Conservation (phyloP, 768 basidiomycete species). For the Leucosporidium creatinivorum region DNA sequence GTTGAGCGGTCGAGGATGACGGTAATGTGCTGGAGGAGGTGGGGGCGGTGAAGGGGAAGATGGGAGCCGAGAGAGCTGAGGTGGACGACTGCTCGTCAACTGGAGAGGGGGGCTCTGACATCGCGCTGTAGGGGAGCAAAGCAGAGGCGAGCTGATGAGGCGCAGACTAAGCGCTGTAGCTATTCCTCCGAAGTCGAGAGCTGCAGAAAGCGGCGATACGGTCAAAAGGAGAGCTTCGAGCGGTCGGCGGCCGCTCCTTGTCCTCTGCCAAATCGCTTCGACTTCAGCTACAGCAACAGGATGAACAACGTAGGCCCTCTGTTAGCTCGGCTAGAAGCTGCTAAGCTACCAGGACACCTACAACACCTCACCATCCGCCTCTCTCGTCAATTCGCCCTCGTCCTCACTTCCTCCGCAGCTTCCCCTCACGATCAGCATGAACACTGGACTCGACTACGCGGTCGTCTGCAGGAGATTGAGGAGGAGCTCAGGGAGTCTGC, state of each 20-base stretch:
- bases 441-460: background rate
- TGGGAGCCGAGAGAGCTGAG: background rate
- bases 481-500: background rate
- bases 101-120: background rate
- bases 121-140: background rate
- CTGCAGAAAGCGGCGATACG: too few relatives aligned
- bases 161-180: too few relatives aligned
- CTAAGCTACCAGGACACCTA: background rate
- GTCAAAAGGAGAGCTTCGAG: too few relatives aligned
- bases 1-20: background rate
- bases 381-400: background rate
- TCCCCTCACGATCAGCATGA: background rate
- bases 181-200: too few relatives aligned
- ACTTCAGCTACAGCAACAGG: too few relatives aligned
- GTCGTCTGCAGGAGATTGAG: background rate
- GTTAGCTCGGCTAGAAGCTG: too few relatives aligned
- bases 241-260: background rate
- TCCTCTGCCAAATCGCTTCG: background rate
- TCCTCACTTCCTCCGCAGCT: background rate
- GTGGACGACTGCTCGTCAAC: background rate
- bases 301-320: too few relatives aligned
- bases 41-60: background rate
- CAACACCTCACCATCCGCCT: background rate
- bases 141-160: background rate
- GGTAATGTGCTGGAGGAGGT: background rate